Percentiles rank a stretch among this genome's conserved stretches.
These are phyloP conservation scores for Epichloe festucae DNA, from an alignment of 2,329 filamentous ascomycete species.

Conservation along the genomic window DNA sequence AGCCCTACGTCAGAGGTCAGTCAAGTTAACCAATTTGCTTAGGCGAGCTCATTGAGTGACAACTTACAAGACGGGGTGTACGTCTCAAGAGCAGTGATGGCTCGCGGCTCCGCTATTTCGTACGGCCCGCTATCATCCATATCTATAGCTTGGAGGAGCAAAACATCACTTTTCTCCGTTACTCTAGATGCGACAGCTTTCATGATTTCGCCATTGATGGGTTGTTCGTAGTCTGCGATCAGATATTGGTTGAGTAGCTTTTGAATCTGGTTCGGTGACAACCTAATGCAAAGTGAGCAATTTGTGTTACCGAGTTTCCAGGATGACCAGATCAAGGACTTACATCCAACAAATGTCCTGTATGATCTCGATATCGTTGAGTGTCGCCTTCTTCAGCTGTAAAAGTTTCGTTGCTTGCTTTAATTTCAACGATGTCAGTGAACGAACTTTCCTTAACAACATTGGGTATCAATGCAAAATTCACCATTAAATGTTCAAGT, in stretches of 20 bases:
- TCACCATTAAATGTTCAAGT: slow-evolving; percentile 92
- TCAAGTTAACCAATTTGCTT: slow-evolving; percentile 1
- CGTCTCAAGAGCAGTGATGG: slow-evolving; percentile 91
- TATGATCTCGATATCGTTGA: slow-evolving; percentile 99
- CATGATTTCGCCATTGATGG: slow-evolving; percentile 99
- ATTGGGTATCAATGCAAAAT: neutral
- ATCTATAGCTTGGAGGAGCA: slow-evolving; percentile 86
- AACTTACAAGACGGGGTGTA: slow-evolving; percentile 90
- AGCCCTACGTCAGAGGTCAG: slow-evolving; percentile 51
- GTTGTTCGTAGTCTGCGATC: slow-evolving; percentile 96
- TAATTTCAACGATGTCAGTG: slow-evolving; percentile 15
- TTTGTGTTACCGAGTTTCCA: neutral
- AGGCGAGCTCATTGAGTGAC: neutral
- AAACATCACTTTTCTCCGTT: slow-evolving; percentile 94
- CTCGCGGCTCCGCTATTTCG: slow-evolving; percentile 91
- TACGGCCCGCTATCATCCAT: slow-evolving; percentile 99
- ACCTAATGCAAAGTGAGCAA: slow-evolving; percentile 35
- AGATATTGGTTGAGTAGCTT: slow-evolving; percentile 98
- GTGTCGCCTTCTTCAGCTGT: slow-evolving; percentile 94
- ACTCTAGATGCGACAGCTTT: slow-evolving; percentile 95
- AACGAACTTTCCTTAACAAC: slow-evolving; percentile 24
- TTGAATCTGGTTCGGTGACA: slow-evolving; percentile 97
- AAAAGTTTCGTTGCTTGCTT: slow-evolving; percentile 90
- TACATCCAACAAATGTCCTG: slow-evolving; percentile 99
- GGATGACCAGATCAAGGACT: slow-evolving; percentile 26